A percentile compares a stretch with the other conserved stretches of the same genome.
phyloP scores from a whole-genome alignment of 2,329 filamentous ascomycete species.

The Penicillium decumbens region DNA sequence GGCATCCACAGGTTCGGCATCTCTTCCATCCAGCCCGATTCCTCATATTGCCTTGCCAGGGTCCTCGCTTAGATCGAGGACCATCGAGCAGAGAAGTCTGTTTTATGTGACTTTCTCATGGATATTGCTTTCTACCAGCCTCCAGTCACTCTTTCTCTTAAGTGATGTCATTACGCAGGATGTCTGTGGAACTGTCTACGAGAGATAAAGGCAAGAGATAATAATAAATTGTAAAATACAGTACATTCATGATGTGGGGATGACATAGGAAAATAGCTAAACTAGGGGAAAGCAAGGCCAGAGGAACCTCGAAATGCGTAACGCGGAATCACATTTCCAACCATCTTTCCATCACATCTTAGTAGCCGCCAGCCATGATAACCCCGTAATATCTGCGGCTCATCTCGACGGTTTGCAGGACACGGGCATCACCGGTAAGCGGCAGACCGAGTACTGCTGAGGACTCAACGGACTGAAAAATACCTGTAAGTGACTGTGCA shows the following conservation, averaged over 20 bases:
- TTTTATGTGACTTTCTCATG: too few species aligned
- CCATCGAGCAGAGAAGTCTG: too few species aligned
- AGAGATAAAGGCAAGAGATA: background rate
- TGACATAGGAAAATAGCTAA: background rate
- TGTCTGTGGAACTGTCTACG: too few species aligned
- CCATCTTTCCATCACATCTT: constrained; percentile 8
- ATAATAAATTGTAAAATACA: constrained; percentile 1
- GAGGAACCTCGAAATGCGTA: background rate
- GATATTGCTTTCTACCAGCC: too few species aligned
- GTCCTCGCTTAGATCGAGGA: too few species aligned
- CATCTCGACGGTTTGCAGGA: constrained; percentile 66
- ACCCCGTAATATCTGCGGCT: constrained; percentile 65
- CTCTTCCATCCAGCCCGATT: too few species aligned
- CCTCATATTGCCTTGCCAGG: too few species aligned
- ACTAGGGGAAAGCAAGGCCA: background rate
- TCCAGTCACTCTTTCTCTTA: too few species aligned
- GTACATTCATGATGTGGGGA: constrained; percentile 1
- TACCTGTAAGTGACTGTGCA: background rate
- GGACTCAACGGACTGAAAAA: constrained; percentile 30
- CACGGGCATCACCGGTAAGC: constrained; percentile 66
- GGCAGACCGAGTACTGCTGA: constrained; percentile 41
- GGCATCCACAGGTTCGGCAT: too few species aligned
- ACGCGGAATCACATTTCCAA: background rate
- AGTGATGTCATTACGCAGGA: too few species aligned
- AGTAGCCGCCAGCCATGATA: constrained; percentile 52